Percentiles rank a stretch among this genome's conserved stretches.
These are phyloP conservation scores for Fusarium beomiforme DNA, from an alignment of 2,329 filamentous ascomycete genomes.

Conservation along the genomic window DNA sequence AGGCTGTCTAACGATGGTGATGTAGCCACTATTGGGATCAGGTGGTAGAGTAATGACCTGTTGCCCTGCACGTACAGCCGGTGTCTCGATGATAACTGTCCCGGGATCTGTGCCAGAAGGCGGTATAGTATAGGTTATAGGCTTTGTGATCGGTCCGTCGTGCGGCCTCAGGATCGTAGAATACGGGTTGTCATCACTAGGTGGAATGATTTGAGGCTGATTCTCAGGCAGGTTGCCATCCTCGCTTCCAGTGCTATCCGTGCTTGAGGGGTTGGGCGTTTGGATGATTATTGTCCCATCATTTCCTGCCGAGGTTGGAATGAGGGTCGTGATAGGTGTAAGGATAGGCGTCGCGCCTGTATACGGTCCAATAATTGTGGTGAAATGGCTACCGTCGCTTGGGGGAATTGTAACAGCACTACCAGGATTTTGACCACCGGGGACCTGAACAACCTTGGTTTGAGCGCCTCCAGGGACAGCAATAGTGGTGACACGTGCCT, in stretches of 20 bases:
- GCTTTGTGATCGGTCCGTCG: constrained; percentile 15
- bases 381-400: constrained; percentile 14
- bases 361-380: constrained; percentile 16
- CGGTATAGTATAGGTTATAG: constrained; percentile 12
- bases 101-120: constrained; percentile 7
- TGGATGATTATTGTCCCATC: constrained; percentile 28
- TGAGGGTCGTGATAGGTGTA: constrained; percentile 15
- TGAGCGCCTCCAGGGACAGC: neutral
- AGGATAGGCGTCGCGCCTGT: constrained; percentile 9
- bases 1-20: constrained; percentile 14
- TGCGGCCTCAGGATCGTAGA: constrained; percentile 16
- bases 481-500: constrained; percentile 13
- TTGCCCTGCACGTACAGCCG: constrained; percentile 4
- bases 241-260: neutral
- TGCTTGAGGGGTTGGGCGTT: constrained; percentile 10
- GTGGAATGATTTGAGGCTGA: constrained; percentile 12
- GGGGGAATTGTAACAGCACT: constrained; percentile 22
- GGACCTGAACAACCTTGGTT: constrained; percentile 24
- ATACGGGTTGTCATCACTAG: constrained; percentile 4
- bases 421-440: constrained; percentile 4
- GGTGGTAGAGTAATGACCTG: constrained; percentile 18
- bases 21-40: constrained; percentile 18
- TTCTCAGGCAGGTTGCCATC: neutral
- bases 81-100: constrained; percentile 24
- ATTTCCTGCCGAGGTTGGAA: constrained; percentile 8